phyloP scores from a whole-genome alignment of 2,329 filamentous ascomycete species.

The Talaromyces islandicus region DNA sequence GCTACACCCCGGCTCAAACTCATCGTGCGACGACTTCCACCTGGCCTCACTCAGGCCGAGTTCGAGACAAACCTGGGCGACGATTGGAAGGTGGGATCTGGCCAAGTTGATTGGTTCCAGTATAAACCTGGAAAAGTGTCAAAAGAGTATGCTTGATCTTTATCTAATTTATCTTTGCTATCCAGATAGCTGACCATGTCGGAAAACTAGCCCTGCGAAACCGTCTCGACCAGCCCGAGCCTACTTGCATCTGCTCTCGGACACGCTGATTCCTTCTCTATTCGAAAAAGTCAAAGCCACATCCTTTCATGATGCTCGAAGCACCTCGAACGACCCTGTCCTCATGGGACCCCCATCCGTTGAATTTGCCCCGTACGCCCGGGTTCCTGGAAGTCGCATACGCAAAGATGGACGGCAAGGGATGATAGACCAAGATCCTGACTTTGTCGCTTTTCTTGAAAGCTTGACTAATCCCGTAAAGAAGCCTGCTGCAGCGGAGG shows the following conservation, averaged over 20 bases:
- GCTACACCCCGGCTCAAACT: slow-evolving; percentile 69
- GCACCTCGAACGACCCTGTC: slow-evolving; percentile 63
- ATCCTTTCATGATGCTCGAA: slow-evolving; percentile 75
- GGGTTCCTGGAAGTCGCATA: slow-evolving; percentile 67
- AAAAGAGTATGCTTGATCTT: slow-evolving; percentile 59
- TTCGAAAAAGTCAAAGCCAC: slow-evolving; percentile 63
- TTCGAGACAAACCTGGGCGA: slow-evolving; percentile 66
- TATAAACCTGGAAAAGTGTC: slow-evolving; percentile 73
- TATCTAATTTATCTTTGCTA: neutral
- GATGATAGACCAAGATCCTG: slow-evolving; percentile 92
- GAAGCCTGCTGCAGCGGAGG: slow-evolving; percentile 49
- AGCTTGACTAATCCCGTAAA: slow-evolving; percentile 68
- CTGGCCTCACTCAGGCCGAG: slow-evolving; percentile 74
- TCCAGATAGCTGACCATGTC: neutral
- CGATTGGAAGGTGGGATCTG: slow-evolving; percentile 74
- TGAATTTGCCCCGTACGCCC: slow-evolving; percentile 79
- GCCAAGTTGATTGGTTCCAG: slow-evolving; percentile 77
- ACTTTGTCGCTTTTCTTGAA: slow-evolving; percentile 91
- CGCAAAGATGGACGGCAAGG: slow-evolving; percentile 80
- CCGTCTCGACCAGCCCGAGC: slow-evolving; percentile 73
- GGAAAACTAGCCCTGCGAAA: slow-evolving; percentile 66
- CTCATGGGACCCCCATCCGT: slow-evolving; percentile 73
- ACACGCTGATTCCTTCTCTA: slow-evolving; percentile 61
- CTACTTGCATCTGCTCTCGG: slow-evolving; percentile 74
- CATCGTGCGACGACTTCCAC: slow-evolving; percentile 75